A percentile compares a stretch with the other conserved stretches of the same genome.
These are phyloP conservation scores for Detonula confervacea DNA, from an alignment of 352 stramenopile genomes.

Conservation along the genomic window DNA sequence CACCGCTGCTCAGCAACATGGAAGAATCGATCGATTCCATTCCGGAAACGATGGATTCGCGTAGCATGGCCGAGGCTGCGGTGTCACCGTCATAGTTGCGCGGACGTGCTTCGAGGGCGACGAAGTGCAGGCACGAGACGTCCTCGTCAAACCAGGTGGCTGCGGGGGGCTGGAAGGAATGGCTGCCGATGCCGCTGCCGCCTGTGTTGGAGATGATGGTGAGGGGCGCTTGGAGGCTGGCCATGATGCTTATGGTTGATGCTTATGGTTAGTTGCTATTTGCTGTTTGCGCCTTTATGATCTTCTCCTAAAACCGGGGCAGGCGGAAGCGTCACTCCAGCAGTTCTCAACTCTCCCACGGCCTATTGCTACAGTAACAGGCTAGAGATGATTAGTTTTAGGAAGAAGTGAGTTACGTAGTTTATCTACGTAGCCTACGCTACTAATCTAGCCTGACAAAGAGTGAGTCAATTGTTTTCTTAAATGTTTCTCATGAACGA, in stretches of 20 bases:
- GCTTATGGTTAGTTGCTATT: too few relatives aligned
- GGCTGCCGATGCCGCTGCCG: background rate
- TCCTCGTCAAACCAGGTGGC: slow-evolving; percentile 55
- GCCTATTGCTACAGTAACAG: too few relatives aligned
- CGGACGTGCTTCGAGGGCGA: slow-evolving; percentile 22
- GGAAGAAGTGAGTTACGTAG: too few relatives aligned
- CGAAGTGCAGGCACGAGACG: slow-evolving; percentile 40
- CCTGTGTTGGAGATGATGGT: slow-evolving; percentile 41
- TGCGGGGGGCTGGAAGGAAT: slow-evolving; percentile 21
- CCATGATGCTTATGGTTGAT: slow-evolving; percentile 39
- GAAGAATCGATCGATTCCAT: slow-evolving; percentile 22
- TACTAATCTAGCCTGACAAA: too few relatives aligned
- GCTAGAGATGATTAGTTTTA: too few relatives aligned
- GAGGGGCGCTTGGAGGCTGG: slow-evolving; percentile 33
- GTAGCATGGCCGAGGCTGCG: background rate
- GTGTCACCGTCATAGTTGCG: background rate
- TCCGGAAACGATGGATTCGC: slow-evolving; percentile 5
- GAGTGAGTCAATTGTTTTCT: too few relatives aligned
- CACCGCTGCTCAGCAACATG: background rate
- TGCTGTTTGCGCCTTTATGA: too few relatives aligned
- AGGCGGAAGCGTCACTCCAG: too few relatives aligned
- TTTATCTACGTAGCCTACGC: too few relatives aligned
- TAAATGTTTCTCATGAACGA: too few relatives aligned
- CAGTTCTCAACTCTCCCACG: too few relatives aligned
- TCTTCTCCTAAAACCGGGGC: too few relatives aligned